A percentile compares a stretch with the other conserved stretches of the same genome.
Conservation (phyloP, 2,329 filamentous ascomycete species). For the Exophiala sideris region DNA sequence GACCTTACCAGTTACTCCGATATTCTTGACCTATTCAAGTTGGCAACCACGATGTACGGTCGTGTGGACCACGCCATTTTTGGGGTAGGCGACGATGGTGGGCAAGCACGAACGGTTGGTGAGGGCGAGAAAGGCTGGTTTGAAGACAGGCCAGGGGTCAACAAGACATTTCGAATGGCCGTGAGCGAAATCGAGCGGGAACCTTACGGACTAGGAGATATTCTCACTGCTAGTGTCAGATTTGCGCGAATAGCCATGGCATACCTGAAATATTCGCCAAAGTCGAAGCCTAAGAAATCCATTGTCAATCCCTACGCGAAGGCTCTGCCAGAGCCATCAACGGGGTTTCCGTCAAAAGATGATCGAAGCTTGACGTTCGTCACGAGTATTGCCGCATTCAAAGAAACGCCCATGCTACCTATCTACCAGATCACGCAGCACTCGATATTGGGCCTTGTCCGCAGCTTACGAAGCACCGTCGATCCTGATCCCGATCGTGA, state of each 20-base stretch:
- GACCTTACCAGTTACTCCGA: slow-evolving; percentile 49
- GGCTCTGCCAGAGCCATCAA: slow-evolving; percentile 3
- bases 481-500: slow-evolving; percentile 20
- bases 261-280: slow-evolving; percentile 43
- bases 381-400: slow-evolving; percentile 49
- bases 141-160: slow-evolving; percentile 15
- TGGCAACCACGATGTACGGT: slow-evolving; percentile 44
- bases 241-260: slow-evolving; percentile 50
- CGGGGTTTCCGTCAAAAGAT: slow-evolving; percentile 20
- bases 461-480: slow-evolving; percentile 38
- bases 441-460: slow-evolving; percentile 50
- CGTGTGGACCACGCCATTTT: slow-evolving; percentile 48
- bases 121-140: slow-evolving; percentile 24
- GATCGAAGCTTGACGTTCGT: slow-evolving; percentile 46
- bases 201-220: slow-evolving; percentile 36
- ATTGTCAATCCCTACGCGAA: slow-evolving; percentile 19
- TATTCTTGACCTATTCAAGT: slow-evolving; percentile 47
- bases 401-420: slow-evolving; percentile 46
- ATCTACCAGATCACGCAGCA: slow-evolving; percentile 51
- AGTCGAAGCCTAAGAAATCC: slow-evolving; percentile 14
- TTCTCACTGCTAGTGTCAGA: slow-evolving; percentile 47
- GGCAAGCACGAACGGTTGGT: slow-evolving; percentile 19
- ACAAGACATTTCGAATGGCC: slow-evolving; percentile 36
- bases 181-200: slow-evolving; percentile 40
- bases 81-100: slow-evolving; percentile 25